Conservation (phyloP, 345 rosid genomes). For the Eucalyptus regnans region DNA sequence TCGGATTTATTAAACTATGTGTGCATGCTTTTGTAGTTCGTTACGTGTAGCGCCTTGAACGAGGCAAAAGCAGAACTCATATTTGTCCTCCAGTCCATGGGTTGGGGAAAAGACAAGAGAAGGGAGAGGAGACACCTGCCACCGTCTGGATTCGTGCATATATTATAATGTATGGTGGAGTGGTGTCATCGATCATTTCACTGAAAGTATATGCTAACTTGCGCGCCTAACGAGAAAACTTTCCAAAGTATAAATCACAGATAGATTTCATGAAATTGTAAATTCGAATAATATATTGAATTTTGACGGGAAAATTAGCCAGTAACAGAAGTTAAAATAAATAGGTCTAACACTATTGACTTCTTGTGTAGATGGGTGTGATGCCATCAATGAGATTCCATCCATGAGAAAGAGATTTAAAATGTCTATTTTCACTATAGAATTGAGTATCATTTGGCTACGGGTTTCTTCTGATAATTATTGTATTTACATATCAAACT, state of each 20-base stretch:
- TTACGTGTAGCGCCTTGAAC: not conserved
- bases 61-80: not conserved
- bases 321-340: not conserved
- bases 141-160: not conserved
- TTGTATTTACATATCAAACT: fast-evolving
- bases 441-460: too few species aligned
- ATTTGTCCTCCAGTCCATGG: not conserved
- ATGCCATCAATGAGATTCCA: not conserved
- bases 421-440: not conserved
- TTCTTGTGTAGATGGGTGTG: not conserved
- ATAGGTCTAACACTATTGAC: not conserved
- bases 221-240: not conserved
- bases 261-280: not conserved
- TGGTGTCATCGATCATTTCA: not conserved
- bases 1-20: not conserved
- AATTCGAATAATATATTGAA: not conserved
- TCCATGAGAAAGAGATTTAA: not conserved
- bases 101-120: not conserved
- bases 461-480: fast-evolving
- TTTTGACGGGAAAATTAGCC: not conserved
- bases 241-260: not conserved
- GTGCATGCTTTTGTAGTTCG: not conserved
- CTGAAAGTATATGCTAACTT: not conserved
- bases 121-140: not conserved
- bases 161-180: not conserved